Conservation (phyloP, 2,329 filamentous ascomycete genomes). For the Apiospora kogelbergensis region DNA sequence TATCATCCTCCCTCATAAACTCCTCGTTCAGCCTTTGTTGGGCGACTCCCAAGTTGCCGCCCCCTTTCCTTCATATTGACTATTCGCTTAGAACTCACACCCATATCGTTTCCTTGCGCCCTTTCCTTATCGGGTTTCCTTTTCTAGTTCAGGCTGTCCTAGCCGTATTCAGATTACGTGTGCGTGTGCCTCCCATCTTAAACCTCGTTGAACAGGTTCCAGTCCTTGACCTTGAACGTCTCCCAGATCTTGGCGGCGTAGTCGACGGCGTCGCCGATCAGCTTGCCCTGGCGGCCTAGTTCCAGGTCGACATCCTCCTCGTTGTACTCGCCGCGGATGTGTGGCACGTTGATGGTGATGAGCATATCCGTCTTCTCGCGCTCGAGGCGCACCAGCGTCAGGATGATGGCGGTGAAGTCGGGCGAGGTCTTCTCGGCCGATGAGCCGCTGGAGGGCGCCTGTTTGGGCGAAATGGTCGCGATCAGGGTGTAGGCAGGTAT, state of each 20-base stretch:
- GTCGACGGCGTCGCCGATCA: constrained; percentile 69
- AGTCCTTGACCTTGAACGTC: constrained; percentile 77
- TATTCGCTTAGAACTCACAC: neutral
- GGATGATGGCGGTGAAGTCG: constrained; percentile 72
- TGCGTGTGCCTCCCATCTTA: constrained; percentile 17
- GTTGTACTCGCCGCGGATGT: constrained; percentile 72
- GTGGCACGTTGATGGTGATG: constrained; percentile 85
- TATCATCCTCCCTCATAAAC: neutral
- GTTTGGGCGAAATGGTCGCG: constrained; percentile 58
- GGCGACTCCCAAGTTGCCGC: neutral
- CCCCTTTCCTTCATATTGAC: neutral
- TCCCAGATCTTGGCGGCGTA: constrained; percentile 68
- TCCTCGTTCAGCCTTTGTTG: neutral
- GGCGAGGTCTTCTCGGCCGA: constrained; percentile 41
- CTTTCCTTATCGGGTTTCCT: too few relatives aligned
- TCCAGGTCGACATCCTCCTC: constrained; percentile 70
- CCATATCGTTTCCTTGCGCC: neutral
- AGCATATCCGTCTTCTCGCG: constrained; percentile 77
- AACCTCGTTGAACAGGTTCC: constrained; percentile 65
- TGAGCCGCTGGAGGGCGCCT: constrained; percentile 27
- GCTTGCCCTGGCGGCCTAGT: constrained; percentile 62
- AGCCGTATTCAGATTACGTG: neutral
- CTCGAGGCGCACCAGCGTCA: constrained; percentile 76
- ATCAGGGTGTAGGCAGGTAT: constrained; percentile 69
- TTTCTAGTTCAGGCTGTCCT: neutral